Conservation (phyloP, 2,329 filamentous ascomycete species). For the Colletotrichum caudatum region DNA sequence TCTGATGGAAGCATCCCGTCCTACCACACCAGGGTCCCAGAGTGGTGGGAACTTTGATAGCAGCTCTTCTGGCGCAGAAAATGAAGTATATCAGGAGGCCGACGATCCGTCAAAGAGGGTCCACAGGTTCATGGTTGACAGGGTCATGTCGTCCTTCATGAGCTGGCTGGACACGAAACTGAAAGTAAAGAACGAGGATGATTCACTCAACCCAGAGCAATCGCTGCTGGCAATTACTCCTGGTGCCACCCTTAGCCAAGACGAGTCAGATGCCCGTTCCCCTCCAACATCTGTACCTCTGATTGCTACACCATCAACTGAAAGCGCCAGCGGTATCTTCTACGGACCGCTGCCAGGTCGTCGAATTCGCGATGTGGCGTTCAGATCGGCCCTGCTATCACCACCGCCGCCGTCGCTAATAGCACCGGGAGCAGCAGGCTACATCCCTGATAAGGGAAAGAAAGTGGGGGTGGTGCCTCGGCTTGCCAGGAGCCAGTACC, state of each 20-base stretch:
- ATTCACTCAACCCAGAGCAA: constrained; percentile 9
- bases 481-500: not conserved
- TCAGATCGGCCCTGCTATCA: not conserved
- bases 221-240: accelerated
- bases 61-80: not conserved
- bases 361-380: not conserved
- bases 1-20: not conserved
- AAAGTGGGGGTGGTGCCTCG: not conserved
- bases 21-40: not conserved
- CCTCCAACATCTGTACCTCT: not conserved
- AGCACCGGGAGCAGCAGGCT: not conserved
- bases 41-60: not conserved
- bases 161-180: constrained; percentile 33
- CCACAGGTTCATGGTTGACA: constrained; percentile 32
- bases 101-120: not conserved
- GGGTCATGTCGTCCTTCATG: constrained; percentile 32
- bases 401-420: not conserved
- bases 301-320: not conserved
- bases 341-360: not conserved
- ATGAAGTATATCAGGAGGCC: not conserved
- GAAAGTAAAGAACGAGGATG: constrained; percentile 4
- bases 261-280: not conserved
- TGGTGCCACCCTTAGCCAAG: too few relatives aligned
- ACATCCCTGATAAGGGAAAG: not conserved
- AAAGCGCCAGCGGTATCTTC: not conserved